These are phyloP conservation scores for Botrytis fragariae DNA, from an alignment of 2,329 filamentous ascomycete genomes.

Conservation along the genomic window DNA sequence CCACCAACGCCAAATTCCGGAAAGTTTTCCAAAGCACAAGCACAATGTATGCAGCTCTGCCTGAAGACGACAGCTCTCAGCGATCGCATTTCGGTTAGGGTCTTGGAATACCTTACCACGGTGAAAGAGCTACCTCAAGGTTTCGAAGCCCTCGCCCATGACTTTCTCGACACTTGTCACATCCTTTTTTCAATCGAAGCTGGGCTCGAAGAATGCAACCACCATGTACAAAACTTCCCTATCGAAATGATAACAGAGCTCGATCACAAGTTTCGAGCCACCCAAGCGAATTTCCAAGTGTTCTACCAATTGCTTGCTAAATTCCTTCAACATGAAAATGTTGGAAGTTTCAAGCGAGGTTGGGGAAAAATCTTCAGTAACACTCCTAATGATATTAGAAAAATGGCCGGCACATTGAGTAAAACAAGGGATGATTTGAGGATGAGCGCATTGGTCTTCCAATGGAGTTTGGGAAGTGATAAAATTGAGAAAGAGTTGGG, in stretches of 20 bases:
- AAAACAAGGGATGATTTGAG: slow-evolving; percentile 60
- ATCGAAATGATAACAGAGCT: slow-evolving; percentile 61
- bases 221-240: slow-evolving; percentile 53
- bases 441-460: slow-evolving; percentile 63
- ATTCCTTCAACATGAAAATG: slow-evolving; percentile 40
- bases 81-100: slow-evolving; percentile 62
- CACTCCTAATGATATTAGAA: slow-evolving; percentile 52
- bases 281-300: slow-evolving; percentile 59
- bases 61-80: slow-evolving; percentile 57
- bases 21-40: slow-evolving; percentile 26
- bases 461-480: slow-evolving; percentile 60
- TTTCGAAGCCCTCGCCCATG: slow-evolving; percentile 59
- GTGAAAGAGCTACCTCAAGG: slow-evolving; percentile 53
- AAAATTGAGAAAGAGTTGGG: slow-evolving; percentile 59
- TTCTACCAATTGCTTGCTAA: slow-evolving; percentile 63
- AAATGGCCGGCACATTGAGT: slow-evolving; percentile 55
- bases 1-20: not conserved
- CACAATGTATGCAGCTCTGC: slow-evolving; percentile 49
- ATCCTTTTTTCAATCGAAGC: slow-evolving; percentile 67
- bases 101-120: slow-evolving; percentile 61
- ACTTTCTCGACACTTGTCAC: slow-evolving; percentile 65
- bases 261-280: slow-evolving; percentile 60
- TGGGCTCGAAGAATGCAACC: slow-evolving; percentile 55
- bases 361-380: slow-evolving; percentile 64
- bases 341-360: slow-evolving; percentile 45